Percentiles rank a stretch among this genome's conserved stretches.
Evolutionary conservation across 352 stramenopile genomes (phyloP).

Genomic region (Pythium diclinum): DNA sequence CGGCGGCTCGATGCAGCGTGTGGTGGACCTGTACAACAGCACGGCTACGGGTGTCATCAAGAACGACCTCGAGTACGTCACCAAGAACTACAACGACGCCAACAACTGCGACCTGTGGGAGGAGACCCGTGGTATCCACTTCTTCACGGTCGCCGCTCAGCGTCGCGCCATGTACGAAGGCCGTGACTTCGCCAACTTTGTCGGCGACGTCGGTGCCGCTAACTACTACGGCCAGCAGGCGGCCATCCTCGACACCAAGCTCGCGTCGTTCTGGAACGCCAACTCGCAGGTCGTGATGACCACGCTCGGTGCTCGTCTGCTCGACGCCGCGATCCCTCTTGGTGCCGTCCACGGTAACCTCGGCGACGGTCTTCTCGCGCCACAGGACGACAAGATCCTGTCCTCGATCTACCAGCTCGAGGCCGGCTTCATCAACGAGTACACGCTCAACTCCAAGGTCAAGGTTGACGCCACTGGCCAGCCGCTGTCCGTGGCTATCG

Average conservation of each 20-base stretch:
- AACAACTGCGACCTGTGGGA: conserved; percentile 28
- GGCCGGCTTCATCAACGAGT: conserved; percentile 28
- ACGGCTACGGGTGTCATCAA: conserved; percentile 27
- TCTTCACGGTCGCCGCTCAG: conserved; percentile 28
- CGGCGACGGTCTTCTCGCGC: conserved; percentile 24
- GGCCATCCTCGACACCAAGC: conserved; percentile 22
- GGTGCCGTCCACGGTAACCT: conserved; percentile 24
- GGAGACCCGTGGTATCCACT: conserved; percentile 26
- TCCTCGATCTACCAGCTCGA: conserved; percentile 25
- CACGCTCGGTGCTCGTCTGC: conserved; percentile 21
- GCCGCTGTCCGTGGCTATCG: conserved; percentile 26
- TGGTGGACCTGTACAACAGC: conserved; percentile 30
- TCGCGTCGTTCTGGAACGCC: conserved; percentile 27
- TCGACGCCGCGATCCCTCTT: conserved; percentile 24
- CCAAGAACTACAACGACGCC: conserved; percentile 27
- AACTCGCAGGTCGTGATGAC: conserved; percentile 20
- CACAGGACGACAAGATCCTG: conserved; percentile 21
- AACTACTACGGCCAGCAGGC: no score
- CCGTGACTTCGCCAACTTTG: conserved; percentile 24
- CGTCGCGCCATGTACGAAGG: conserved; percentile 28
- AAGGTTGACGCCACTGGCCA: conserved; percentile 9
- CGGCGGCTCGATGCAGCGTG: conserved; percentile 7
- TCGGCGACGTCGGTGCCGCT: no score
- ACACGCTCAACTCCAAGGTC: conserved; percentile 26
- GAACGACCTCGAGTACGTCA: conserved; percentile 25